Conservation (phyloP, 1,284 basidiomycete species). For the Fomitopsis pinicola region DNA sequence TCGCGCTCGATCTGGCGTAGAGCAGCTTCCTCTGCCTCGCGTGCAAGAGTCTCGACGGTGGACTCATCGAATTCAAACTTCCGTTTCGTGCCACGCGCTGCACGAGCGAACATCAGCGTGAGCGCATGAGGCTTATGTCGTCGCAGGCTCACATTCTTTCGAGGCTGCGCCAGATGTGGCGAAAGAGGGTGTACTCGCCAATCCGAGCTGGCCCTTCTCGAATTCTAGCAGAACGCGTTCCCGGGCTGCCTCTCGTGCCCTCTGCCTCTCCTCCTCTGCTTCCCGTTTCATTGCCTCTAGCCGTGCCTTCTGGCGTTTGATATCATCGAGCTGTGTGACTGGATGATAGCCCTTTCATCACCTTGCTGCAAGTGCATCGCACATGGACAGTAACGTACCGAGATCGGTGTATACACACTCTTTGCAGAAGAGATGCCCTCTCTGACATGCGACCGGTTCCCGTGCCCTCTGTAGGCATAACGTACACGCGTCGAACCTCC, state of each 20-base stretch:
- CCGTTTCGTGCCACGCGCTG: constrained; percentile 61
- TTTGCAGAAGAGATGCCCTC: constrained; percentile 89
- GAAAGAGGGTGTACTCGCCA: constrained; percentile 39
- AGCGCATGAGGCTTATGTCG: neutral
- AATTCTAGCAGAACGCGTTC: constrained; percentile 86
- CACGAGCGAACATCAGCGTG: neutral
- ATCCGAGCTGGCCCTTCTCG: constrained; percentile 74
- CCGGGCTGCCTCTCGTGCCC: constrained; percentile 68
- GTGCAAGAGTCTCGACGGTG: constrained; percentile 65
- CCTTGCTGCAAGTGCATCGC: constrained; percentile 2
- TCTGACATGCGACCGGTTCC: constrained; percentile 76
- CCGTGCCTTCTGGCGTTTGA: constrained; percentile 78
- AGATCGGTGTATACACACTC: constrained; percentile 81
- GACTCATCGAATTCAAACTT: constrained; percentile 76
- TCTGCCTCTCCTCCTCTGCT: constrained; percentile 66
- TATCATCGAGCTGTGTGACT: constrained; percentile 88
- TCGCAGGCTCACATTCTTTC: constrained; percentile 32
- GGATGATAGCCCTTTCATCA: constrained; percentile 7
- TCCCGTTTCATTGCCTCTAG: constrained; percentile 72
- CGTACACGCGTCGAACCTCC: constrained; percentile 81
- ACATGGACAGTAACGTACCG: constrained; percentile 38
- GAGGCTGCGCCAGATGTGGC: constrained; percentile 33
- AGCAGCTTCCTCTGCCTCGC: constrained; percentile 83
- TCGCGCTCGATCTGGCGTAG: constrained; percentile 79
- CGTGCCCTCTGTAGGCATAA: constrained; percentile 79